phyloP scores from a whole-genome alignment of 2,329 filamentous ascomycete species.

The Phialophora macrospora region DNA sequence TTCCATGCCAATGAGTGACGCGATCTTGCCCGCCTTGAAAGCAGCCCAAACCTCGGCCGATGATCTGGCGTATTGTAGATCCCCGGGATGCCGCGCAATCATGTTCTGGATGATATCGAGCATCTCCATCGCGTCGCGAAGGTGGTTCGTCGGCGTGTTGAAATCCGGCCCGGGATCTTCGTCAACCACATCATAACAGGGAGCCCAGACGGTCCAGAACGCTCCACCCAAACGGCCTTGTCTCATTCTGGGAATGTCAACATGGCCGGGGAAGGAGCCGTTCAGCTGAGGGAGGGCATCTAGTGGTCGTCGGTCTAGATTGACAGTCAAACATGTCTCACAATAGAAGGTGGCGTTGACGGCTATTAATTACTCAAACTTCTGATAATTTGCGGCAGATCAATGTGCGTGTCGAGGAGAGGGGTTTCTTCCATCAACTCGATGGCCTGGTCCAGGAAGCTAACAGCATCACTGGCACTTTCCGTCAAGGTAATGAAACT shows the following conservation, averaged over 20 bases:
- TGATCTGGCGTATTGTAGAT: conserved; percentile 24
- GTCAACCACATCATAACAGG: conserved; percentile 71
- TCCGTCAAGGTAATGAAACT: background rate
- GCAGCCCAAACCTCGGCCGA: conserved; percentile 21
- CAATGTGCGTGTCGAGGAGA: conserved; percentile 18
- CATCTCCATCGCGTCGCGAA: conserved; percentile 27
- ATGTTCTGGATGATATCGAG: conserved; percentile 29
- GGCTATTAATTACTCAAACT: conserved; percentile 10
- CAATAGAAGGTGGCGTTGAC: background rate
- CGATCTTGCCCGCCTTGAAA: conserved; percentile 36
- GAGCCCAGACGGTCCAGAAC: conserved; percentile 87
- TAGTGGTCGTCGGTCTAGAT: conserved; percentile 20
- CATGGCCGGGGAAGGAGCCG: conserved; percentile 70
- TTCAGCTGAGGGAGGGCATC: conserved; percentile 48
- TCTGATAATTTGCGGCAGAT: conserved; percentile 19
- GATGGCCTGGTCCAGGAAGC: conserved; percentile 14
- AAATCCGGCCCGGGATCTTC: conserved; percentile 20
- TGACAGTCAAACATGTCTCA: background rate
- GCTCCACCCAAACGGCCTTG: conserved; percentile 76
- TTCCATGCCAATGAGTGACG: conserved; percentile 40
- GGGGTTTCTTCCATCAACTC: conserved; percentile 17
- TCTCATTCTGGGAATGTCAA: conserved; percentile 76
- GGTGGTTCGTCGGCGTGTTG: conserved; percentile 25
- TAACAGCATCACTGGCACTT: background rate
- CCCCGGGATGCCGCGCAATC: conserved; percentile 19